Percentiles rank a stretch among this genome's conserved stretches.
Conservation (phyloP, 805 yeast species). For the Candida montana region DNA sequence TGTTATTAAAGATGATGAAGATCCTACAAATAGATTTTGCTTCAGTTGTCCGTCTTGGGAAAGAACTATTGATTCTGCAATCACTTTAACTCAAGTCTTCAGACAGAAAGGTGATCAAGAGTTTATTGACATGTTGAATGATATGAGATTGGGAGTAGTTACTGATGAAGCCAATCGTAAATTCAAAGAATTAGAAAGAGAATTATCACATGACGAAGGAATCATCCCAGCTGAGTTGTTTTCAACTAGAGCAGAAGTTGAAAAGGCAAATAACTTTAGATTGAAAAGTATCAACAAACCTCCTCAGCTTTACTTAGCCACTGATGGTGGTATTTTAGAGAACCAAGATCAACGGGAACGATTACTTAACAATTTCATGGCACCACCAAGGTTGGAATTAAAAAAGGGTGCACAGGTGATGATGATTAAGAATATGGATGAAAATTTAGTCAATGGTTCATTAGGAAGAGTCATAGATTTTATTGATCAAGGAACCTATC, state of each 20-base stretch:
- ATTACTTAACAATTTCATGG: conserved; percentile 52
- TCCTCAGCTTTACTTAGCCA: conserved; percentile 38
- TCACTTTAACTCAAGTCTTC: conserved; percentile 60
- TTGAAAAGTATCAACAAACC: conserved; percentile 42
- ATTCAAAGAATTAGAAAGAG: conserved; percentile 49
- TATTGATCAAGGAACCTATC: conserved; percentile 45
- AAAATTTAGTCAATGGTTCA: conserved; percentile 70
- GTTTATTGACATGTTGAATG: conserved; percentile 71
- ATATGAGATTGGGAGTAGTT: conserved; percentile 61
- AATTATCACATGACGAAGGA: conserved; percentile 45
- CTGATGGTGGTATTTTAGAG: conserved; percentile 46
- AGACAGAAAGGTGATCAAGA: conserved; percentile 71
- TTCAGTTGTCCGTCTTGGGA: conserved; percentile 66
- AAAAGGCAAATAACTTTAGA: conserved; percentile 51
- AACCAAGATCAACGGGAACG: conserved; percentile 39
- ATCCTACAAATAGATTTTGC: conserved; percentile 41
- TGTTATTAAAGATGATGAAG: conserved; percentile 36
- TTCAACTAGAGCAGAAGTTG: conserved; percentile 70
- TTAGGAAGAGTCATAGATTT: conserved; percentile 65
- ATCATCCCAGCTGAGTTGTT: conserved; percentile 71
- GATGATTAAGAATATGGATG: conserved; percentile 74
- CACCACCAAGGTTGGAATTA: conserved; percentile 50
- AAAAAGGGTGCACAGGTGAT: conserved; percentile 77
- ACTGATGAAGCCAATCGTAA: conserved; percentile 40
- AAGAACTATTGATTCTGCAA: conserved; percentile 47